A percentile compares a stretch with the other conserved stretches of the same genome.
phyloP scores from a whole-genome alignment of 179 eudicot species.

The Sideroxylon spinosum region DNA sequence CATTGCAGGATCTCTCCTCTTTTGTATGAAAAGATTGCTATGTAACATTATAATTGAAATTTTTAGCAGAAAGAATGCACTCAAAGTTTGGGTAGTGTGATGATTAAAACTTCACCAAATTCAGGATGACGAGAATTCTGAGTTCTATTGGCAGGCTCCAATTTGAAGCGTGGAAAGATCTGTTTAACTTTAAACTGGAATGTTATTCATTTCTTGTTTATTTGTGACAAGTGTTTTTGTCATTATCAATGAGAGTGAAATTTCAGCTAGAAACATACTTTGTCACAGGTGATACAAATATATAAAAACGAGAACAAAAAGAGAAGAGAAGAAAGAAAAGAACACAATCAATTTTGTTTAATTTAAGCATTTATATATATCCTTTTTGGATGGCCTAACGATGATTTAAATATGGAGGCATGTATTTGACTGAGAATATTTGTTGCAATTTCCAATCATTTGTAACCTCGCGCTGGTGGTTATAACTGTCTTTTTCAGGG shows the following conservation, averaged over 20 bases:
- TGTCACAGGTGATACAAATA: background rate
- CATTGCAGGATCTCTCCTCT: background rate
- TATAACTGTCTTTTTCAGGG: slow-evolving; percentile 49
- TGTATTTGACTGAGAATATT: background rate
- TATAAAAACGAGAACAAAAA: background rate
- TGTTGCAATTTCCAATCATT: background rate
- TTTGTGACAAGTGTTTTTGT: background rate
- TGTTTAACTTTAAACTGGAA: background rate
- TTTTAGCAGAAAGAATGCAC: background rate
- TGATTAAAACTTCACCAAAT: background rate
- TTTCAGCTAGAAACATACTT: background rate
- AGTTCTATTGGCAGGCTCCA: too few relatives aligned
- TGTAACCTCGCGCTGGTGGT: background rate
- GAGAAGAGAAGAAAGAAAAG: background rate
- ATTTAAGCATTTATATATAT: background rate
- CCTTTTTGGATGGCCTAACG: background rate
- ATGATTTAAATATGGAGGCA: background rate
- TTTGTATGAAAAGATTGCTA: too few relatives aligned
- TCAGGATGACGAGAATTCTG: background rate
- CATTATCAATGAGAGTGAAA: background rate
- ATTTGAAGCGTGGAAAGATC: too few relatives aligned
- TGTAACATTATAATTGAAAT: background rate
- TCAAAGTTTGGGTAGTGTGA: background rate
- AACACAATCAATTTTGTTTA: background rate
- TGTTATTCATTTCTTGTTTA: background rate